phyloP scores from a whole-genome alignment of 2,329 filamentous ascomycete genomes.

The Didymella pinodella region DNA sequence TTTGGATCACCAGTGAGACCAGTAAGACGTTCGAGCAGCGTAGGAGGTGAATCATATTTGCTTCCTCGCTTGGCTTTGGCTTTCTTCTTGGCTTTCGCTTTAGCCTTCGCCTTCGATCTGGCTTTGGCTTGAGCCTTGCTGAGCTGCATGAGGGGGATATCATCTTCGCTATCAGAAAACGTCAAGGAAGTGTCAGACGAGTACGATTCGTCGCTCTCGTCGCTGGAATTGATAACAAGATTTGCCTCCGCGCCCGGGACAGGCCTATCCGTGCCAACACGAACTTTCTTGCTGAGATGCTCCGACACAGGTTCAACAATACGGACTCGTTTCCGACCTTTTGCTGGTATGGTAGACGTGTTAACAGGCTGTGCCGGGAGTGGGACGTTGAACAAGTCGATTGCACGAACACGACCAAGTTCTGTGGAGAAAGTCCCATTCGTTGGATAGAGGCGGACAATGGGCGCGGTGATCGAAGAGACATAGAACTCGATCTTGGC shows the following conservation, averaged over 20 bases:
- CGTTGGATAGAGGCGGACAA: constrained; percentile 46
- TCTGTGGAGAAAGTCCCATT: constrained; percentile 59
- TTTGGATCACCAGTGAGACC: constrained; percentile 46
- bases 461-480: constrained; percentile 30
- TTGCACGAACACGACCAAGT: constrained; percentile 22
- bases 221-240: constrained; percentile 9
- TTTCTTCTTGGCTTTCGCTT: constrained; percentile 12
- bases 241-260: background rate
- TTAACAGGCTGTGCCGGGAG: background rate
- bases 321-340: constrained; percentile 34
- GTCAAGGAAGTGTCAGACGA: constrained; percentile 8
- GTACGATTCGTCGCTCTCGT: constrained; percentile 20
- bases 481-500: background rate
- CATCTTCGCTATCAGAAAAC: constrained; percentile 24
- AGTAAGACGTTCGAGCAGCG: constrained; percentile 45
- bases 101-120: constrained; percentile 4
- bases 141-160: constrained; percentile 13
- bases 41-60: constrained; percentile 28
- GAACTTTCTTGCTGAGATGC: constrained; percentile 25
- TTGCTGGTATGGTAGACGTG: background rate
- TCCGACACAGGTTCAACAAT: constrained; percentile 23
- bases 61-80: constrained; percentile 20
- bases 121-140: constrained; percentile 2
- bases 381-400: constrained; percentile 18
- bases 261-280: background rate